Evolutionary conservation across 331 rosid genomes (phyloP).

Genomic region (Malus hybrid): DNA sequence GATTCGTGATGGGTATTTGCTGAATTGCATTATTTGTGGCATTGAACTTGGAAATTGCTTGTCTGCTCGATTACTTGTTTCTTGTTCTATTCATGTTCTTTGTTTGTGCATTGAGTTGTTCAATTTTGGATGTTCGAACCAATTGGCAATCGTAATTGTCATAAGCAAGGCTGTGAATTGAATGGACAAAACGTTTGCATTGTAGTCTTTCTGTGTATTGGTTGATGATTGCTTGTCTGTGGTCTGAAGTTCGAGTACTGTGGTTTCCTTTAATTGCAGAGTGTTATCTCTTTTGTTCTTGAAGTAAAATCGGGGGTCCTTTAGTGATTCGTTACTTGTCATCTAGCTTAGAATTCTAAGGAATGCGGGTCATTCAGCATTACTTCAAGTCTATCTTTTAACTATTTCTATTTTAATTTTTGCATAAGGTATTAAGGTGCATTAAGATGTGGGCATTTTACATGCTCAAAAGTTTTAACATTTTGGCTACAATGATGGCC

Average conservation of each 20-base stretch:
- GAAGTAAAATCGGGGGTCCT: neutral
- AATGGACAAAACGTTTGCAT: neutral
- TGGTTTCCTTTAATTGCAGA: neutral
- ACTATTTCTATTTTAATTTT: neutral
- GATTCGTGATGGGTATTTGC: neutral
- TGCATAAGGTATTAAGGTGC: neutral
- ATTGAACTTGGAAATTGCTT: neutral
- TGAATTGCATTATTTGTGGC: constrained; percentile 1
- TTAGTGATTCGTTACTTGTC: neutral
- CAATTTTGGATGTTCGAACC: neutral
- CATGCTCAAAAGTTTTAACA: neutral
- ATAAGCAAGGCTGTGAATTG: neutral
- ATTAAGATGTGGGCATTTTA: neutral
- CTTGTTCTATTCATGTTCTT: neutral
- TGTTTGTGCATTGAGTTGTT: neutral
- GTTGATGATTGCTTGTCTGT: neutral
- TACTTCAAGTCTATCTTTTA: neutral
- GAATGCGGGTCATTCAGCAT: neutral
- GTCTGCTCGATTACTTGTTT: neutral
- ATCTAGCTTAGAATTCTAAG: neutral
- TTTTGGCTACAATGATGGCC: neutral
- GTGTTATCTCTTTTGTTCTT: neutral
- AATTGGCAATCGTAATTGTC: neutral
- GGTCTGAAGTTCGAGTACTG: neutral
- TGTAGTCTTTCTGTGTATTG: neutral